Evolutionary conservation across 2,329 filamentous ascomycete genomes (phyloP).

Genomic region (Pseudopyricularia cyperi): DNA sequence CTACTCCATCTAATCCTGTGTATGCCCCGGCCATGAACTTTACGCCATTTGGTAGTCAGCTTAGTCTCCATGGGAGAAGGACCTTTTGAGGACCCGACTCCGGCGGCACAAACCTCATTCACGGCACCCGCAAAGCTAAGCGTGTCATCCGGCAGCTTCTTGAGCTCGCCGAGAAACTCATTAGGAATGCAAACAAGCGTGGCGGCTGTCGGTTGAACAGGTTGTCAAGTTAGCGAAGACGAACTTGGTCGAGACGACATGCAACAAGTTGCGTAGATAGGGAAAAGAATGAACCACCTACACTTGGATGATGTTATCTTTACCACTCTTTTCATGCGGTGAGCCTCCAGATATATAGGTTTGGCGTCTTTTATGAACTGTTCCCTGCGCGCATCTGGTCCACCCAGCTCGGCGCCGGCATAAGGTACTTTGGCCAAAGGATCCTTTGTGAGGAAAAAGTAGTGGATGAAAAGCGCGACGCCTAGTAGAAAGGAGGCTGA

Average conservation of each 20-base stretch:
- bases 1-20: background rate
- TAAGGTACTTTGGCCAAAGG: conserved; percentile 13
- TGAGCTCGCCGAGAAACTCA: conserved; percentile 17
- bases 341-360: conserved; percentile 15
- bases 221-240: no score
- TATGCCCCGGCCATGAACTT: background rate
- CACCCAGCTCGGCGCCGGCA: conserved; percentile 12
- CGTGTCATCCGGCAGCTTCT: conserved; percentile 17
- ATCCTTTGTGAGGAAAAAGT: conserved; percentile 6
- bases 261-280: no score
- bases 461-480: conserved; percentile 8
- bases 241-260: no score
- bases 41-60: background rate
- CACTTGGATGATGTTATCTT: background rate
- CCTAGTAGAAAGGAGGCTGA: conserved; percentile 7
- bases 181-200: conserved; percentile 12
- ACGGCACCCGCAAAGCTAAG: conserved; percentile 16
- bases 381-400: conserved; percentile 12
- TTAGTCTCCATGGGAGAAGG: no score
- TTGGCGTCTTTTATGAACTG: conserved; percentile 11
- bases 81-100: background rate
- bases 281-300: background rate
- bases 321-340: conserved; percentile 8
- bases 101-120: conserved; percentile 8
- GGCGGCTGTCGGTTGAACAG: conserved; percentile 6